A percentile compares a stretch with the other conserved stretches of the same genome.
Conservation (phyloP, 768 basidiomycete genomes). For the Tylopilus intermedius region DNA sequence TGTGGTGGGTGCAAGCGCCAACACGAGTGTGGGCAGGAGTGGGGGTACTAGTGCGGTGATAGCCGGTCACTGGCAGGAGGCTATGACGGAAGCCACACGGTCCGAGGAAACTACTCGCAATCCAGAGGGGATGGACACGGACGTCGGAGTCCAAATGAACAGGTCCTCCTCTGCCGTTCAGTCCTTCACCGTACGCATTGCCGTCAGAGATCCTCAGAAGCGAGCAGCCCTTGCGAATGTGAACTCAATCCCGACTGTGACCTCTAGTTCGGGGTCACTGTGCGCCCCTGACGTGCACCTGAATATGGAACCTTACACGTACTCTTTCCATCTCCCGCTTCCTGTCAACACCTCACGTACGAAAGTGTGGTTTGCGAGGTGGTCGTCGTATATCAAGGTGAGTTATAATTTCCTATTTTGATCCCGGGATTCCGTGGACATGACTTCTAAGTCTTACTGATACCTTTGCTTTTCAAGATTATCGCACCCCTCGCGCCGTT, state of each 20-base stretch:
- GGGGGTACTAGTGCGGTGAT: too few relatives aligned
- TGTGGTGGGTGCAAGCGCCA: not conserved
- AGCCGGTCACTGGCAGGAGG: conserved; percentile 5
- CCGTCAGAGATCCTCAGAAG: conserved; percentile 20
- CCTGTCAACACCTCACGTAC: conserved; percentile 35
- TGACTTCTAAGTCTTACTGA: not conserved
- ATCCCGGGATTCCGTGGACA: not conserved
- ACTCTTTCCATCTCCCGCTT: conserved; percentile 38
- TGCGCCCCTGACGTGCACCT: conserved; percentile 4
- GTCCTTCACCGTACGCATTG: conserved; percentile 16
- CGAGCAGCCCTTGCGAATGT: conserved; percentile 8
- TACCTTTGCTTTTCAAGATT: conserved; percentile 11
- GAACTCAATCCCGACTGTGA: conserved; percentile 6
- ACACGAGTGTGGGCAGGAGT: not conserved
- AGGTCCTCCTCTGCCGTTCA: not conserved
- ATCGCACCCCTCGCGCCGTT: conserved; percentile 13
- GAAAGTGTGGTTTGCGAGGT: conserved; percentile 46
- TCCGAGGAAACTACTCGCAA: not conserved
- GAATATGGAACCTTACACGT: conserved; percentile 11
- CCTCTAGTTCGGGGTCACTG: not conserved
- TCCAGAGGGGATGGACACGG: not conserved
- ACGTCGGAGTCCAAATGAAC: conserved; percentile 16
- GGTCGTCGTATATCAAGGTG: conserved; percentile 45
- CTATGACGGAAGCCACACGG: not conserved
- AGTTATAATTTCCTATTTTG: not conserved